Percentiles rank a stretch among this genome's conserved stretches.
phyloP scores from a whole-genome alignment of 768 basidiomycete genomes.

The Russula earlei region DNA sequence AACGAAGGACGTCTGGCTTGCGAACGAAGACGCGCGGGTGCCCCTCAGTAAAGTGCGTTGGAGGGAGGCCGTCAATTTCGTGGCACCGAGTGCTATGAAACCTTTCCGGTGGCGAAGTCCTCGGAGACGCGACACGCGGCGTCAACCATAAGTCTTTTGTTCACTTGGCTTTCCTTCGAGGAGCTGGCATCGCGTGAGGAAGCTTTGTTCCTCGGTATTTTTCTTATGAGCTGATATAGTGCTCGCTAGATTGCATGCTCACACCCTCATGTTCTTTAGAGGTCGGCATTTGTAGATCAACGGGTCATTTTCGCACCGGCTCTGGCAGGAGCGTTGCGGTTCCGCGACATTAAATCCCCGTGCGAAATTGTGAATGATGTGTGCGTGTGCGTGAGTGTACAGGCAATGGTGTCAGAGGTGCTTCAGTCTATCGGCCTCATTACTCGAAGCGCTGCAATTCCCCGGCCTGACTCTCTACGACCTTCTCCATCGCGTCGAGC shows the following conservation, averaged over 20 bases:
- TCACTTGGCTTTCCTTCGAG: neutral
- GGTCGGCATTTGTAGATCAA: neutral
- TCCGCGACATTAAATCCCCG: neutral
- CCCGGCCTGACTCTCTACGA: slow-evolving; percentile 48
- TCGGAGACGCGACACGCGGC: no score
- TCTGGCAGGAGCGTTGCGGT: neutral
- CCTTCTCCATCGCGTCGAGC: slow-evolving; percentile 79
- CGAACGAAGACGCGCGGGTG: slow-evolving; percentile 25
- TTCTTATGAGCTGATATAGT: neutral
- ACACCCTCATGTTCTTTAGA: neutral
- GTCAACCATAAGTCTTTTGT: neutral
- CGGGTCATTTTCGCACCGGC: neutral
- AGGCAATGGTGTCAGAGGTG: neutral
- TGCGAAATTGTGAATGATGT: neutral
- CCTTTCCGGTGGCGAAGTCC: neutral
- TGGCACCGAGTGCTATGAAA: neutral
- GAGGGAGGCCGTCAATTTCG: slow-evolving; percentile 41
- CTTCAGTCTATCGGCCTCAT: neutral
- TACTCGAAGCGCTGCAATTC: slow-evolving; percentile 41
- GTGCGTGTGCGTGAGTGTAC: neutral
- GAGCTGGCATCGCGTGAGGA: neutral
- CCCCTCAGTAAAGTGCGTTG: slow-evolving; percentile 38
- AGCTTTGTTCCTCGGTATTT: neutral
- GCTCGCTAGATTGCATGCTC: neutral
- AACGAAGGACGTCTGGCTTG: slow-evolving; percentile 47